These are phyloP conservation scores for Apiospora aurea DNA, from an alignment of 2,329 filamentous ascomycete genomes.

Conservation along the genomic window DNA sequence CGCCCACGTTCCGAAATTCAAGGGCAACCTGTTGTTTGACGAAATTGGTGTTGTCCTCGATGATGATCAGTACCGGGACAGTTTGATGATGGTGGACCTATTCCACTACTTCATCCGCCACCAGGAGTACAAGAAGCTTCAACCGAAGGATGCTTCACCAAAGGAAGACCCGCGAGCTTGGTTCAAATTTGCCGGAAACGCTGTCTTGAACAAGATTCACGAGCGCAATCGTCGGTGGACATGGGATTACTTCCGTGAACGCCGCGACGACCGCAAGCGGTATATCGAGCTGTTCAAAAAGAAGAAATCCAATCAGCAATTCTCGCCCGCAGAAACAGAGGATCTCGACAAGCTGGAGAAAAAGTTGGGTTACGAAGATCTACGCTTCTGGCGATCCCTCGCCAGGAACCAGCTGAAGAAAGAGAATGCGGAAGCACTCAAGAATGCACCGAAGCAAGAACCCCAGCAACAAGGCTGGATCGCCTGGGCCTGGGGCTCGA, in stretches of 20 bases:
- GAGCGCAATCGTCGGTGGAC: conserved; percentile 93
- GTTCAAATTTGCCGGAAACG: conserved; percentile 89
- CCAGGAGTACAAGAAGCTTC: conserved; percentile 93
- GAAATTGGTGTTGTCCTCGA: conserved; percentile 98
- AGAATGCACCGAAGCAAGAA: conserved; percentile 59
- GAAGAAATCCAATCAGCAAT: conserved; percentile 76
- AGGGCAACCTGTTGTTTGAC: conserved; percentile 90
- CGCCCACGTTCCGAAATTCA: conserved; percentile 80
- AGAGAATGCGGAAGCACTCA: conserved; percentile 90
- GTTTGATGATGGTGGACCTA: conserved; percentile 95
- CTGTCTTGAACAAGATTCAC: conserved; percentile 91
- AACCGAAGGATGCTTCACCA: conserved; percentile 80
- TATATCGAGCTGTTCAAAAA: conserved; percentile 99
- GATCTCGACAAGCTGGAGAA: conserved; percentile 80
- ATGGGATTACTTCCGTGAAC: conserved; percentile 94
- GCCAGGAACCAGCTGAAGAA: conserved; percentile 94
- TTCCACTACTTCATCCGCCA: conserved; percentile 99
- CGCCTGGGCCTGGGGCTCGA: conserved; percentile 89
- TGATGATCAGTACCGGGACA: conserved; percentile 96
- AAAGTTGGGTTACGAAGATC: conserved; percentile 91
- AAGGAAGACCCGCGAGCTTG: conserved; percentile 93
- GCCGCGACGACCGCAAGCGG: conserved; percentile 83
- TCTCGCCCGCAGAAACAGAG: conserved; percentile 73
- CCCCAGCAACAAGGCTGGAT: conserved; percentile 85
- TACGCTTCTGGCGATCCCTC: conserved; percentile 95